phyloP scores from a whole-genome alignment of 2,329 filamentous ascomycete genomes.

The Coniosporium tulheliwenetii region DNA sequence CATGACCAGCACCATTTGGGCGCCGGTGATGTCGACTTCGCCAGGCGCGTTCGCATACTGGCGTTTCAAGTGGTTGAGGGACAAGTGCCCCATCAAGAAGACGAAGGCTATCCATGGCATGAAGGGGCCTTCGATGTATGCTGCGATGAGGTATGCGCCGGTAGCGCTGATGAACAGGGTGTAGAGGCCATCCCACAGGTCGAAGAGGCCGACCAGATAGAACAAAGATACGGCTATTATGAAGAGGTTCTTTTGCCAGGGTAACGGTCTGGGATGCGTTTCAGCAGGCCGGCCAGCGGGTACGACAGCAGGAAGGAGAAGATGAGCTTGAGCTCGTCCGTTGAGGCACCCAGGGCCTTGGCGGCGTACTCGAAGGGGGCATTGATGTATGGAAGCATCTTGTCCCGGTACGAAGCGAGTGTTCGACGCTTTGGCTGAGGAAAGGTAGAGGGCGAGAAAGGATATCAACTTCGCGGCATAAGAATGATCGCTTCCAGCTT shows the following conservation, averaged over 20 bases:
- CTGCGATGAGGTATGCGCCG: slow-evolving; percentile 70
- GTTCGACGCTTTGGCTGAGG: too few relatives aligned
- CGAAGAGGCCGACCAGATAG: slow-evolving; percentile 85
- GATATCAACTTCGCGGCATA: too few relatives aligned
- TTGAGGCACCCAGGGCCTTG: slow-evolving; percentile 41
- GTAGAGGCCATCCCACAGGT: slow-evolving; percentile 71
- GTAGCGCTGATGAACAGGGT: slow-evolving; percentile 68
- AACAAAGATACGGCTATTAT: slow-evolving; percentile 75
- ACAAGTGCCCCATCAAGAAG: slow-evolving; percentile 93
- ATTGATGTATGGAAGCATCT: slow-evolving; percentile 51
- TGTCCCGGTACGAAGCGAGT: too few relatives aligned
- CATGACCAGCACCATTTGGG: slow-evolving; percentile 98
- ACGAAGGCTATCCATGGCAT: slow-evolving; percentile 97
- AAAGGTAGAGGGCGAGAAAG: too few relatives aligned
- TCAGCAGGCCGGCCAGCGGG: slow-evolving; percentile 74
- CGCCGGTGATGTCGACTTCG: slow-evolving; percentile 72
- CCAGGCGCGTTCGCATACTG: slow-evolving; percentile 53
- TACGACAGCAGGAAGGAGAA: slow-evolving; percentile 84
- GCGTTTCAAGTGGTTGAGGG: slow-evolving; percentile 71
- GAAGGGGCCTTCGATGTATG: slow-evolving; percentile 69
- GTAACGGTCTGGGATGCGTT: slow-evolving; percentile 78
- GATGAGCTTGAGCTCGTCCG: slow-evolving; percentile 74
- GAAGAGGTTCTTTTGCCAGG: slow-evolving; percentile 76
- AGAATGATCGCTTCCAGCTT: too few relatives aligned
- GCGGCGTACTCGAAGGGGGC: slow-evolving; percentile 44